These are phyloP conservation scores for Volvox africanus DNA, from an alignment of 139 green algal genomes.

Conservation along the genomic window DNA sequence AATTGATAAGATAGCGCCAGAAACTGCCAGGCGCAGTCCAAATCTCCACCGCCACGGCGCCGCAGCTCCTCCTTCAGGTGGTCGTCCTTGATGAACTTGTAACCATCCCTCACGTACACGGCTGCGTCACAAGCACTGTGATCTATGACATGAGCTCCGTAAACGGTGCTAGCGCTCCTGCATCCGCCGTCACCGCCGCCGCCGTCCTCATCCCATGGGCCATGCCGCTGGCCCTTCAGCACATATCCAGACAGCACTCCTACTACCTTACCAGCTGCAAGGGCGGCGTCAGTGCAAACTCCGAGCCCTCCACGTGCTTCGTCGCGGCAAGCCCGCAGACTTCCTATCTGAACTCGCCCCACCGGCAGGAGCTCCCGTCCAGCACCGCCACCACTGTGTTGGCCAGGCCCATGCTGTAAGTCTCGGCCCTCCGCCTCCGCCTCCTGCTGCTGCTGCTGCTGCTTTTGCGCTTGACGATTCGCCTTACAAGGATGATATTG, in stretches of 20 bases:
- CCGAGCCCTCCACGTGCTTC: neutral
- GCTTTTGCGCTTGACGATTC: neutral
- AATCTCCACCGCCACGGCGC: neutral
- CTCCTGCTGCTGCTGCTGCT: neutral
- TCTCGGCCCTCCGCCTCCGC: neutral
- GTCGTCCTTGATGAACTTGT: neutral
- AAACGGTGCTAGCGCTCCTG: too few species aligned
- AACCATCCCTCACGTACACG: neutral
- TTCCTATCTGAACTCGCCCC: neutral
- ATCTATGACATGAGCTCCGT: too few species aligned
- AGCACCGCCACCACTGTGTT: neutral
- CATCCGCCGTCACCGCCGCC: neutral
- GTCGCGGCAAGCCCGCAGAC: conserved; percentile 18
- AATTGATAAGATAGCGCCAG: conserved; percentile 14
- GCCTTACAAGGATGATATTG: neutral
- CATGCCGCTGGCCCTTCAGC: neutral
- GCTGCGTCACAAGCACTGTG: neutral
- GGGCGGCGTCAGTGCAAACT: neutral
- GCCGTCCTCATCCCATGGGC: neutral
- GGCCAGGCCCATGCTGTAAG: neutral
- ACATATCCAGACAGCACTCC: neutral
- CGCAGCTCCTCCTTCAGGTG: neutral
- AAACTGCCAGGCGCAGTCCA: neutral
- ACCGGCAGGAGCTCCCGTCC: neutral
- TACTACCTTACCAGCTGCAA: neutral